phyloP scores from a whole-genome alignment of 2,329 filamentous ascomycete species.

The Eurotiales sp. region DNA sequence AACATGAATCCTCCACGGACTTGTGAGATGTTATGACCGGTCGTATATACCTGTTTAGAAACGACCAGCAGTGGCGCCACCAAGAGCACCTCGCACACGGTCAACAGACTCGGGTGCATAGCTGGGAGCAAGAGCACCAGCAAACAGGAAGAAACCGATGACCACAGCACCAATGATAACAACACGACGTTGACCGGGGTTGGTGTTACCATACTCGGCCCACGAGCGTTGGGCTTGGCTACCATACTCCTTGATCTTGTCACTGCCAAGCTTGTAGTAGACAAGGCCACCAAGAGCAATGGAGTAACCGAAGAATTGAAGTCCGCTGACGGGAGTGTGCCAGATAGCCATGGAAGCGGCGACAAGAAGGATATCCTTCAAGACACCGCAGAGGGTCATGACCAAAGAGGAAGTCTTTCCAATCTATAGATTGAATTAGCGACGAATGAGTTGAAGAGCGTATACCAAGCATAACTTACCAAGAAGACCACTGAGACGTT shows the following conservation, averaged over 20 bases:
- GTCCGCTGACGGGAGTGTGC: constrained; percentile 64
- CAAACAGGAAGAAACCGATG: constrained; percentile 67
- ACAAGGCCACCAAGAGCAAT: constrained; percentile 64
- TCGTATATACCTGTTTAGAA: constrained; percentile 23
- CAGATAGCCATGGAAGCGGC: constrained; percentile 72
- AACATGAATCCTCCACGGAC: no score
- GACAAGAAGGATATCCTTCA: constrained; percentile 84
- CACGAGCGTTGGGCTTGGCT: constrained; percentile 70
- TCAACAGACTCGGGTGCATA: constrained; percentile 36
- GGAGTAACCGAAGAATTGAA: constrained; percentile 75
- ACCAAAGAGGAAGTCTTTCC: constrained; percentile 83
- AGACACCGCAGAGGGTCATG: constrained; percentile 78
- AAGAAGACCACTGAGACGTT: constrained; percentile 84
- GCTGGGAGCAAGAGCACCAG: constrained; percentile 57
- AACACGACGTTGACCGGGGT: constrained; percentile 74
- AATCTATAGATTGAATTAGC: constrained; percentile 53
- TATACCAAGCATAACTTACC: constrained; percentile 50
- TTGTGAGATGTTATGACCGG: no score
- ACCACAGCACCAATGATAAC: constrained; percentile 63
- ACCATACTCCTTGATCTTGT: constrained; percentile 77
- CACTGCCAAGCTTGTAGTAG: constrained; percentile 68
- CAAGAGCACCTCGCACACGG: constrained; percentile 34
- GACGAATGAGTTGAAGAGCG: not conserved
- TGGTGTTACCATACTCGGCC: constrained; percentile 77
- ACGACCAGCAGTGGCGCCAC: constrained; percentile 31